A percentile compares a stretch with the other conserved stretches of the same genome.
phyloP scores from a whole-genome alignment of 805 yeast genomes.

The Metschnikowia dekortorum region DNA sequence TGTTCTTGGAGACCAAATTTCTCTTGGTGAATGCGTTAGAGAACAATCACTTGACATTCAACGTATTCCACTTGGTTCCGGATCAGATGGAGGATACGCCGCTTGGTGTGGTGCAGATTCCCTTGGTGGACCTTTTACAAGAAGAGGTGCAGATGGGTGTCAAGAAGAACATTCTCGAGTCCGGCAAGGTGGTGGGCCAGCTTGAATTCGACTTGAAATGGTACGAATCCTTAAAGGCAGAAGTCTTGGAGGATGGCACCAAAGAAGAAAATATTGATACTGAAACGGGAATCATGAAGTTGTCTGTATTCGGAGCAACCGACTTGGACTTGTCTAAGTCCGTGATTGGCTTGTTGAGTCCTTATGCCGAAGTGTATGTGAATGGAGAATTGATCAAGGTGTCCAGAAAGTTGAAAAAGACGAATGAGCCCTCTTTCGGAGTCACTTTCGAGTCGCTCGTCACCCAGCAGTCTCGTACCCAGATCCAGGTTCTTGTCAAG shows the following conservation, averaged over 20 bases:
- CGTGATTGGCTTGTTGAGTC: conserved; percentile 50
- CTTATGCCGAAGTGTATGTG: conserved; percentile 64
- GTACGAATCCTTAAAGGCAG: conserved; percentile 45
- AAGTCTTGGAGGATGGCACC: conserved; percentile 45
- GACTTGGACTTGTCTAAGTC: conserved; percentile 52
- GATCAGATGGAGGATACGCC: conserved; percentile 53
- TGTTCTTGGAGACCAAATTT: conserved; percentile 63
- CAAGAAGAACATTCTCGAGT: conserved; percentile 41
- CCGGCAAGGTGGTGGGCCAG: conserved; percentile 55
- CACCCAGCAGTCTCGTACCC: conserved; percentile 54
- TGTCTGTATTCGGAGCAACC: conserved; percentile 57
- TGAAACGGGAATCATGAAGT: conserved; percentile 71
- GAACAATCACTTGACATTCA: conserved; percentile 50
- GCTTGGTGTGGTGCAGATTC: conserved; percentile 46
- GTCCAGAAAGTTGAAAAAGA: conserved; percentile 59
- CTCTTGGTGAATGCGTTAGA: conserved; percentile 54
- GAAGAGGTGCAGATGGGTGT: conserved; percentile 41
- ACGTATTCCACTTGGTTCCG: conserved; percentile 49
- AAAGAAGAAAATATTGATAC: conserved; percentile 49
- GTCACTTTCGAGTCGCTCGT: conserved; percentile 58
- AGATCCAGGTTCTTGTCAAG: conserved; percentile 51
- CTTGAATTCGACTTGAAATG: conserved; percentile 54
- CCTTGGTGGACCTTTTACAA: conserved; percentile 58
- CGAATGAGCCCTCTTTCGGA: conserved; percentile 73
- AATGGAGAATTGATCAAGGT: conserved; percentile 52